Evolutionary conservation across 1,284 basidiomycete species (phyloP), one percentile per base, ranked within the genome.

Genomic region (Sanghuangporus baumii): DNA sequence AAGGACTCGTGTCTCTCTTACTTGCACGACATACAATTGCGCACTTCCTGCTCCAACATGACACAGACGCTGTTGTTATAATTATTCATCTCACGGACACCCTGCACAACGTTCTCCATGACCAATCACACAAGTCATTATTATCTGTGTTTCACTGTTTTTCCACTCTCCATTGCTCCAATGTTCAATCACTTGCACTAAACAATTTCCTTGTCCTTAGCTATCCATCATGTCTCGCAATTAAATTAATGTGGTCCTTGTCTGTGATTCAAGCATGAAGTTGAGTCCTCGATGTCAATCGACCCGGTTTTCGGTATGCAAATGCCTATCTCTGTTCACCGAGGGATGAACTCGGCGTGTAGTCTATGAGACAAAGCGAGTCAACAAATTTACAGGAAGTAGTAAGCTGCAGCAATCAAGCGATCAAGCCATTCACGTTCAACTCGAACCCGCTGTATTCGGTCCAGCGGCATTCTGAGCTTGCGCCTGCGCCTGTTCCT

Each of bases 41-140:
- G 20, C 46, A 52, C 50, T 51, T 51, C 34, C 38, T 23, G 37
- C 57, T 58, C 20, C 23, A 38, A 40, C 16, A 23, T 18, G 34
- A 43, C 57, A 58, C 31, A 43, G 34, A 58, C 36, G 31, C 26
- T 48, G 46, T 31, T 34, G 5, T 46, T 48, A 31, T 51, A 51
- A 26, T 48, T 47, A 58, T 47, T 40, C n/a, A 57, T 41, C 26
- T 48, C 57, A 58, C 26, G 26, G 43, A 58, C 57, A 34, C 43
- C 23, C 31, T 36, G 43, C 43, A 46, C 43, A 46, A 14, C 16
- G 5, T 46, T 46, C 16, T 46, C 20, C 20, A 23, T 16, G 3
- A 31, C 36, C 52, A 23, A 31, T 14, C 31, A 16, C 3, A 36
- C 26, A 11, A 31, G 16, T 36, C 26, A 36, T 37, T n/a, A 9